Evolutionary conservation across 2,329 filamentous ascomycete species (phyloP).

Genomic region (Colletotrichum gigasporum): DNA sequence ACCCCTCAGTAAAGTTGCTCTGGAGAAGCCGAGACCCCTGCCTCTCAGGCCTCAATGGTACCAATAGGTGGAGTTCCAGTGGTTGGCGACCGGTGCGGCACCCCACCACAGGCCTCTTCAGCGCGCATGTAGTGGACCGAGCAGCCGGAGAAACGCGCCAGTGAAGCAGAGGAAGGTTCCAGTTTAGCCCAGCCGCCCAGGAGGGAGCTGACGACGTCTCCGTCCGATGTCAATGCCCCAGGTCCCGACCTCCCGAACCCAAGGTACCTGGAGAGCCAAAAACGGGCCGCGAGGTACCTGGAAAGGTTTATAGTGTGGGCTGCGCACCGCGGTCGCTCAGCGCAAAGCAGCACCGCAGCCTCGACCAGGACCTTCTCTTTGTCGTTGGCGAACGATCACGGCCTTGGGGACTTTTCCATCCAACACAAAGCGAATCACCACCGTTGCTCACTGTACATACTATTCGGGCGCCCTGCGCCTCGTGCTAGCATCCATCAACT

Average conservation of each 20-base stretch:
- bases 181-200: slow-evolving; percentile 23
- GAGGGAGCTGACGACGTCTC: slow-evolving; percentile 32
- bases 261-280: slow-evolving; percentile 1
- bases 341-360: slow-evolving; percentile 1
- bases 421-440: slow-evolving; percentile 1
- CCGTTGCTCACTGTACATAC: slow-evolving; percentile 14
- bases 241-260: neutral
- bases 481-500: slow-evolving; percentile 20
- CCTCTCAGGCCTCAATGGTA: slow-evolving; percentile 27
- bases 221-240: slow-evolving; percentile 28
- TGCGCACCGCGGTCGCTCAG: neutral
- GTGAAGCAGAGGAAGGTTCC: slow-evolving; percentile 27
- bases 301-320: neutral
- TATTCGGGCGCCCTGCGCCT: slow-evolving; percentile 25
- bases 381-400: slow-evolving; percentile 10
- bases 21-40: slow-evolving; percentile 19
- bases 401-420: slow-evolving; percentile 6
- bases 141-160: slow-evolving; percentile 29
- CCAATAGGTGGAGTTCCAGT: slow-evolving; percentile 19
- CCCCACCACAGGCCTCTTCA: slow-evolving; percentile 29
- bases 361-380: neutral
- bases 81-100: slow-evolving; percentile 5
- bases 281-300: neutral
- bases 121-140: slow-evolving; percentile 29
- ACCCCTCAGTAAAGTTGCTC: slow-evolving; percentile 5